These are phyloP conservation scores for Lunularia cruciata DNA, from an alignment of 225 moss, liverwort and hornwort species.

Conservation along the genomic window DNA sequence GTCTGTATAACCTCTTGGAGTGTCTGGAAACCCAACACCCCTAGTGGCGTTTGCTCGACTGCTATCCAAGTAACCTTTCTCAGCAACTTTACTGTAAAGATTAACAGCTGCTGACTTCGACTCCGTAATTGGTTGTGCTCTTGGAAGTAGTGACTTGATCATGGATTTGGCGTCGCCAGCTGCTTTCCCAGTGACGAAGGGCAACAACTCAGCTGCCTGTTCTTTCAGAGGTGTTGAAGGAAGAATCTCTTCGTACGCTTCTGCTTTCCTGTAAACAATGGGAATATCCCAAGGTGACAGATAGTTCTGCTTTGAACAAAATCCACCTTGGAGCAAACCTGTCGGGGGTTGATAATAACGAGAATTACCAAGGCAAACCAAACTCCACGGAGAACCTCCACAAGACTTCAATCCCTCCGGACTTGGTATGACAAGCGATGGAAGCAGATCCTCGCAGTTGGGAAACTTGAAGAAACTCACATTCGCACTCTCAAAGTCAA, in stretches of 20 bases:
- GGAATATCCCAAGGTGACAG: conserved; percentile 67
- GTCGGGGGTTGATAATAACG: conserved; percentile 71
- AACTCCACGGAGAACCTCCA: conserved; percentile 77
- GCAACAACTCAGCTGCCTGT: conserved; percentile 26
- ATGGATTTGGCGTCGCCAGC: conserved; percentile 37
- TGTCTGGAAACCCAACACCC: conserved; percentile 38
- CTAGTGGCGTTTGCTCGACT: conserved; percentile 9
- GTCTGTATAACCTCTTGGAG: conserved; percentile 42
- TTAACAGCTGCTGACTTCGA: conserved; percentile 37
- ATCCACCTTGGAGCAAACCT: conserved; percentile 84
- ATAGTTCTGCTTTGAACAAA: conserved; percentile 65
- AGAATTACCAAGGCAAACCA: conserved; percentile 77
- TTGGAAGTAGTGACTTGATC: conserved; percentile 39
- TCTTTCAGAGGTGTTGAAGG: conserved; percentile 31
- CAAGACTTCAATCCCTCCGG: conserved; percentile 41
- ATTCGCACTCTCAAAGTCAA: conserved; percentile 86
- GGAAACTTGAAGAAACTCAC: conserved; percentile 80
- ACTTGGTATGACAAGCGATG: conserved; percentile 58
- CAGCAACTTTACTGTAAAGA: conserved; percentile 60
- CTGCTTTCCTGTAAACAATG: conserved; percentile 48
- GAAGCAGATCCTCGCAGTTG: conserved; percentile 72
- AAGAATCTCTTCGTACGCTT: conserved; percentile 25
- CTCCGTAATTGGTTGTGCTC: conserved; percentile 46
- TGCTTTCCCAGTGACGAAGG: conserved; percentile 34
- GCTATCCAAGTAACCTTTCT: conserved; percentile 41